phyloP scores from a whole-genome alignment of 805 yeast species.

The Kockiozyma suomiensis region DNA sequence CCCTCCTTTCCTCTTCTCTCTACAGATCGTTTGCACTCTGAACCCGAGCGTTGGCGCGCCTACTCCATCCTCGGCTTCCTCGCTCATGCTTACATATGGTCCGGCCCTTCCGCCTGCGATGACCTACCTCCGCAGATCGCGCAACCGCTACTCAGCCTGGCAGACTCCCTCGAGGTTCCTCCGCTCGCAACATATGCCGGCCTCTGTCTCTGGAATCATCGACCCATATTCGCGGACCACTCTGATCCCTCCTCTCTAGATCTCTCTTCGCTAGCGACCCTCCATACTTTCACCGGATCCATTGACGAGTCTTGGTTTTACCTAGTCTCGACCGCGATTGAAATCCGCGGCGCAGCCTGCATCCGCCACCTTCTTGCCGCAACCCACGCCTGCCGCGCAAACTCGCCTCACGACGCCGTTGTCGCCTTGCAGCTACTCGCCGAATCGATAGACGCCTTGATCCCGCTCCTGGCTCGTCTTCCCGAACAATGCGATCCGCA shows the following conservation, averaged over 20 bases:
- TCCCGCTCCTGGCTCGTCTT: conserved; percentile 74
- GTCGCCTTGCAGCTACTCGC: conserved; percentile 65
- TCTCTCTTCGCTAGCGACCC: conserved; percentile 72
- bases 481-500: conserved; percentile 96
- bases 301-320: conserved; percentile 95
- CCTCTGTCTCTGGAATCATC: conserved; percentile 80
- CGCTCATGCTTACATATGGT: conserved; percentile 91
- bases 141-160: conserved; percentile 63
- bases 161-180: conserved; percentile 69
- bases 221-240: conserved; percentile 45
- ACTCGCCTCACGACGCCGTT: conserved; percentile 49
- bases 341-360: conserved; percentile 75
- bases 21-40: conserved; percentile 49
- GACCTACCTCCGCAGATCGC: conserved; percentile 69
- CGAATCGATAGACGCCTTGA: conserved; percentile 71
- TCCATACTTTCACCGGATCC: conserved; percentile 85
- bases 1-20: conserved; percentile 52
- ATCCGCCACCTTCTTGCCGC: conserved; percentile 70
- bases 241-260: conserved; percentile 60
- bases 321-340: conserved; percentile 83
- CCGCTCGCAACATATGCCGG: conserved; percentile 90
- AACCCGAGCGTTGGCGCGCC: conserved; percentile 71
- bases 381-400: conserved; percentile 55
- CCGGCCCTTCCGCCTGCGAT: conserved; percentile 58
- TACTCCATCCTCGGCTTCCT: conserved; percentile 77